Conservation (phyloP, 768 basidiomycete species). For the Rhodotorula graminis region DNA sequence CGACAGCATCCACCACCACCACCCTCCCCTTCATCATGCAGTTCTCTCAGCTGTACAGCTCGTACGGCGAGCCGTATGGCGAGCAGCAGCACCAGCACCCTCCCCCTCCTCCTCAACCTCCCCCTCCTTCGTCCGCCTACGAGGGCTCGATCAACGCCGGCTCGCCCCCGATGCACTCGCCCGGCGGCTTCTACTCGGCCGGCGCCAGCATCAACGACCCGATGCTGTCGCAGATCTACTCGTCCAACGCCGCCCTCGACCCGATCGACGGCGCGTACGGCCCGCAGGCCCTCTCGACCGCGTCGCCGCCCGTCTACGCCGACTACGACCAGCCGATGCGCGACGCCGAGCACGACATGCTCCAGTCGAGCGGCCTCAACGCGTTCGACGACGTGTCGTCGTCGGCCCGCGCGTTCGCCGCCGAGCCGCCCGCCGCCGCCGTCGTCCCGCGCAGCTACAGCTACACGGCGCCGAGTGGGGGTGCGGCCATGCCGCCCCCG, state of each 20-base stretch:
- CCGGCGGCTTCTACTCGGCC: not conserved
- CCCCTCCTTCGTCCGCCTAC: not conserved
- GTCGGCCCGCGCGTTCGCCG: not conserved
- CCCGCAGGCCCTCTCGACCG: not conserved
- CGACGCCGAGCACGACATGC: constrained; percentile 6
- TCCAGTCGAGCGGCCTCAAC: constrained; percentile 2
- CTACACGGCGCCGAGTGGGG: not conserved
- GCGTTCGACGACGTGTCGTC: not conserved
- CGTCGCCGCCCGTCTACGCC: not conserved
- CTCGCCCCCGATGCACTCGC: not conserved
- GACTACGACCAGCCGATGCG: not conserved
- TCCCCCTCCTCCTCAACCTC: not conserved
- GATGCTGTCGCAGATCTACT: not conserved
- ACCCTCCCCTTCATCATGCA: not conserved
- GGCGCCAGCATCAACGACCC: not conserved
- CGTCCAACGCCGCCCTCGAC: constrained; percentile 3
- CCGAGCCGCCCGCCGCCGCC: not conserved
- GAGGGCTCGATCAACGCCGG: not conserved
- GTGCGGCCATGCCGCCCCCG: too few species aligned
- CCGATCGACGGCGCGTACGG: constrained; percentile 18
- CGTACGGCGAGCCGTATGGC: not conserved
- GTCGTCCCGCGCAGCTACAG: not conserved
- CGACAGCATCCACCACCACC: not conserved
- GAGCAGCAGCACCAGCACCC: not conserved
- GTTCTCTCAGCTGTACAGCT: not conserved